These are phyloP conservation scores for Pseudocercospora crystallina DNA, from an alignment of 2,329 filamentous ascomycete genomes.

Conservation along the genomic window DNA sequence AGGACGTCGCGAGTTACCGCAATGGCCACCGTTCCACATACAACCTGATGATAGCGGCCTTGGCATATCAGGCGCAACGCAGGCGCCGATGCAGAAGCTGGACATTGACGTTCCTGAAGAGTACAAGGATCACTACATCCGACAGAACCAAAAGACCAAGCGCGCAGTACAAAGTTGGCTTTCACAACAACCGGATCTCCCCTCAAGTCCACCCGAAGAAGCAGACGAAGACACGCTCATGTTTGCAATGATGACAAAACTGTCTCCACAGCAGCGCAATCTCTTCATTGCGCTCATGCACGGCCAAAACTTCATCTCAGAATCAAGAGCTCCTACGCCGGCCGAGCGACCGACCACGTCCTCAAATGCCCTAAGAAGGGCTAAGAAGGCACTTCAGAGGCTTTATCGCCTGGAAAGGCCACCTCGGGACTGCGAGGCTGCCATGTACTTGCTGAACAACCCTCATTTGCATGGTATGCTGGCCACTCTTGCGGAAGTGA, in stretches of 20 bases:
- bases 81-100: conserved; percentile 70
- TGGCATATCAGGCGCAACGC: conserved; percentile 55
- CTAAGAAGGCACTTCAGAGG: conserved; percentile 75
- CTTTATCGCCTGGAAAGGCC: conserved; percentile 72
- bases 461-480: conserved; percentile 80
- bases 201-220: conserved; percentile 76
- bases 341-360: conserved; percentile 33
- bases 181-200: conserved; percentile 71
- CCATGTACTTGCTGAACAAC: conserved; percentile 82
- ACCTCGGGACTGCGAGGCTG: conserved; percentile 82
- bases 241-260: conserved; percentile 88
- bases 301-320: conserved; percentile 52
- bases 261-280: conserved; percentile 72
- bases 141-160: conserved; percentile 88
- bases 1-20: conserved; percentile 78
- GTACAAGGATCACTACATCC: conserved; percentile 86
- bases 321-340: conserved; percentile 67
- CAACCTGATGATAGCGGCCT: conserved; percentile 57
- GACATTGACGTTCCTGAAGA: conserved; percentile 94
- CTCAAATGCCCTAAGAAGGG: conserved; percentile 71
- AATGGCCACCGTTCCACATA: conserved; percentile 83
- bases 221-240: conserved; percentile 91
- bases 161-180: conserved; percentile 91
- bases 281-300: conserved; percentile 79
- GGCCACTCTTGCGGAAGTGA: conserved; percentile 83